These are phyloP conservation scores for Dipodascopsis uninucleata DNA, from an alignment of 805 yeast species.

Conservation along the genomic window DNA sequence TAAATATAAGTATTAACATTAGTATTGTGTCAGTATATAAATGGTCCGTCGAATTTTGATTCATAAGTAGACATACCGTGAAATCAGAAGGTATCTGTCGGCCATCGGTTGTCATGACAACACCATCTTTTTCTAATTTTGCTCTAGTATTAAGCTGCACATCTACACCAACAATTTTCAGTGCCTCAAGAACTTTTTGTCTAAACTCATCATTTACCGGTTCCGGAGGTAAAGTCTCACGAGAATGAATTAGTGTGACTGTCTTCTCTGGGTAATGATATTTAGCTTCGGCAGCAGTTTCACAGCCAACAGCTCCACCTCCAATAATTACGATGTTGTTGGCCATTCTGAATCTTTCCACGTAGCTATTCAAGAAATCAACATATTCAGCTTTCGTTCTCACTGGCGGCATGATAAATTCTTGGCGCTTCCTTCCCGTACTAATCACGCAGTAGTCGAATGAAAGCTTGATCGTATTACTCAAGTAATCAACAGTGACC, in stretches of 20 bases:
- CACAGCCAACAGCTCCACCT: slow-evolving; percentile 1
- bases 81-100: background rate
- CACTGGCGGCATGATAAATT: too few species aligned
- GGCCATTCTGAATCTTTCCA: background rate
- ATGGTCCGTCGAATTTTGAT: too few species aligned
- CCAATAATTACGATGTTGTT: slow-evolving; percentile 1
- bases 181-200: slow-evolving; percentile 1
- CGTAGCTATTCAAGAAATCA: background rate
- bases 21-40: too few species aligned
- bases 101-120: background rate
- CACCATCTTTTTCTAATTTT: background rate
- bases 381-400: background rate
- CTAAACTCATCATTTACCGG: slow-evolving; percentile 4
- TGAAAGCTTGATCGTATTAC: too few species aligned
- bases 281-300: background rate
- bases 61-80: too few species aligned
- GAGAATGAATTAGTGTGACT: slow-evolving; percentile 4
- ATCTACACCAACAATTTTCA: slow-evolving; percentile 10
- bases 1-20: too few species aligned
- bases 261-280: slow-evolving; percentile 1
- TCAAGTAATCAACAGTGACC: too few species aligned
- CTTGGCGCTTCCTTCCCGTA: slow-evolving; percentile 11
- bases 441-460: slow-evolving; percentile 13
- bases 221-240: slow-evolving; percentile 13
- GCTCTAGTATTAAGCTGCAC: slow-evolving; percentile 11